phyloP scores from a whole-genome alignment of 192 early-diverging fungal genomes.

The Podila clonocystis region DNA sequence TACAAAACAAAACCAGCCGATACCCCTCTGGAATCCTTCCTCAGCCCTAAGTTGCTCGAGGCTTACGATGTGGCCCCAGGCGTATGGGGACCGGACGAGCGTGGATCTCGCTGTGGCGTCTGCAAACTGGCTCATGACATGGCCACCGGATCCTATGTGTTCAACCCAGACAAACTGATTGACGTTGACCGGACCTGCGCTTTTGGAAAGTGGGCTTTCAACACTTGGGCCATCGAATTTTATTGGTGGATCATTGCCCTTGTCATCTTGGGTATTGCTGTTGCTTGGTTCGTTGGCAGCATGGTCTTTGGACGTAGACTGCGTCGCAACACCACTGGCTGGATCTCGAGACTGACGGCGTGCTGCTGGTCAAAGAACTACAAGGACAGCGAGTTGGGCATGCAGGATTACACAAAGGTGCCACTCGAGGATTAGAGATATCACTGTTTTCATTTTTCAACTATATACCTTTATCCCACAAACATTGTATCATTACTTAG shows the following conservation, averaged over 20 bases:
- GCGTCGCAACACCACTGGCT: background rate
- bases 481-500: no score
- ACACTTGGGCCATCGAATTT: slow-evolving; percentile 11
- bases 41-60: slow-evolving; percentile 18
- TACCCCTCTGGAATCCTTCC: slow-evolving; percentile 2
- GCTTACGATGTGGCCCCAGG: background rate
- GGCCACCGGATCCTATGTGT: slow-evolving; percentile 1
- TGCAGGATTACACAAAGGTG: no score
- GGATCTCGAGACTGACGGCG: background rate
- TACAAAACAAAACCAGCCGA: slow-evolving; percentile 12
- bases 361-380: no score
- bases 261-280: background rate
- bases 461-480: no score
- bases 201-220: slow-evolving; percentile 13
- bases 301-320: background rate
- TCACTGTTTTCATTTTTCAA: no score
- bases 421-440: no score
- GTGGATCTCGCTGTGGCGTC: slow-evolving; percentile 15
- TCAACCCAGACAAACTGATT: slow-evolving; percentile 5
- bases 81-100: slow-evolving; percentile 13
- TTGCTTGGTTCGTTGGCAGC: background rate
- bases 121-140: slow-evolving; percentile 24
- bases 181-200: slow-evolving; percentile 18
- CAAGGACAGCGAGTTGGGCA: no score
- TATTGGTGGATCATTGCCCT: slow-evolving; percentile 18